These are phyloP conservation scores for Chaetomiaceae sp. DNA, from an alignment of 2,329 filamentous ascomycete genomes.

Conservation along the genomic window DNA sequence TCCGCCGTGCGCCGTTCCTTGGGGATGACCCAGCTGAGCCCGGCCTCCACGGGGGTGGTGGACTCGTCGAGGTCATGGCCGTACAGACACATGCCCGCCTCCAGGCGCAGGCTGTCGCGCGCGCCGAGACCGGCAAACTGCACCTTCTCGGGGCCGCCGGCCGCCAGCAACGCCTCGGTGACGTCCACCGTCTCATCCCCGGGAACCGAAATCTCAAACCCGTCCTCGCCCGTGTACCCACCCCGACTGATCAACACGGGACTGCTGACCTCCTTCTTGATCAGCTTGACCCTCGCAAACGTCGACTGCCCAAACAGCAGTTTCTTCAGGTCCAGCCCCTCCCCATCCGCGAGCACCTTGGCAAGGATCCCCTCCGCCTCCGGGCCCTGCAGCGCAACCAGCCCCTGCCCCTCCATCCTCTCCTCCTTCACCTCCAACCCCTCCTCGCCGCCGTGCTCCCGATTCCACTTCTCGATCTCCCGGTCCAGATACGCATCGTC, in stretches of 20 bases:
- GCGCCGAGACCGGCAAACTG: constrained; percentile 85
- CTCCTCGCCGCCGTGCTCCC: constrained; percentile 32
- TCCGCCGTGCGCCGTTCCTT: constrained; percentile 63
- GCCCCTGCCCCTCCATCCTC: constrained; percentile 66
- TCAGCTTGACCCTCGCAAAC: constrained; percentile 60
- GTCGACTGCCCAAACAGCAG: constrained; percentile 79
- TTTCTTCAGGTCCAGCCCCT: constrained; percentile 52
- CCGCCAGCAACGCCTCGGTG: constrained; percentile 64
- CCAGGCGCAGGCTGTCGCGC: constrained; percentile 84
- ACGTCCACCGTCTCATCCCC: constrained; percentile 60
- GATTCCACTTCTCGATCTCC: constrained; percentile 52
- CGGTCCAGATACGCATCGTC: constrained; percentile 72
- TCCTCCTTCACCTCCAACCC: constrained; percentile 65
- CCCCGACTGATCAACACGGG: constrained; percentile 74
- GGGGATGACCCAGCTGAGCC: constrained; percentile 73
- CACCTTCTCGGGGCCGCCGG: constrained; percentile 58
- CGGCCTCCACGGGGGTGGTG: constrained; percentile 57
- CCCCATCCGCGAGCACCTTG: constrained; percentile 53
- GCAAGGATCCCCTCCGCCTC: constrained; percentile 65
- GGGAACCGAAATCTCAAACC: constrained; percentile 90
- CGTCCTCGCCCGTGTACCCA: constrained; percentile 96
- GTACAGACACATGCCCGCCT: constrained; percentile 99
- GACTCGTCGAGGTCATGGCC: constrained; percentile 90
- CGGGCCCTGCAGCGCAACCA: constrained; percentile 88
- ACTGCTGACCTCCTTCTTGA: constrained; percentile 40